Evolutionary conservation across 768 basidiomycete genomes (phyloP).

Genomic region (Collybiopsis luxurians): DNA sequence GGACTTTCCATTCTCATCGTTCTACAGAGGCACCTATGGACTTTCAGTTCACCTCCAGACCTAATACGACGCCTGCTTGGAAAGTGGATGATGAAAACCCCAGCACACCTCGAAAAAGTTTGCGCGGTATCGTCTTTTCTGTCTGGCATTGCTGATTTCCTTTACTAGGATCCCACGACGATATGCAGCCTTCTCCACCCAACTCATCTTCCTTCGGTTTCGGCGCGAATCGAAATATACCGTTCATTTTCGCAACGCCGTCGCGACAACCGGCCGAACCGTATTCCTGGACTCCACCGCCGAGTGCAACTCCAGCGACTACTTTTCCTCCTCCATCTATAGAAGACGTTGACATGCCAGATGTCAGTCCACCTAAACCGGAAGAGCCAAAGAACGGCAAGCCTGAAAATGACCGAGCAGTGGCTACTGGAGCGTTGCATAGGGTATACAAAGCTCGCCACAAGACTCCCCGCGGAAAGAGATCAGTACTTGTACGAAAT

Average conservation of each 20-base stretch:
- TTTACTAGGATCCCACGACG: conserved; percentile 37
- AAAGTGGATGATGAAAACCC: conserved; percentile 33
- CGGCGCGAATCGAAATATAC: conserved; percentile 63
- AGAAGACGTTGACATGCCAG: conserved; percentile 73
- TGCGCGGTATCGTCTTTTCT: conserved; percentile 20
- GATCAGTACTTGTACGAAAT: conserved; percentile 16
- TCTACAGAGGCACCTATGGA: conserved; percentile 88
- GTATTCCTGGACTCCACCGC: conserved; percentile 67
- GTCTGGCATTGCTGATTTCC: conserved; percentile 8
- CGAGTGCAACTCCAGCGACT: conserved; percentile 56
- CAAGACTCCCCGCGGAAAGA: conserved; percentile 34
- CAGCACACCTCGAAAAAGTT: conserved; percentile 70
- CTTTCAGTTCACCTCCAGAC: conserved; percentile 78
- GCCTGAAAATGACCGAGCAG: conserved; percentile 39
- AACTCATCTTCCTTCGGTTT: conserved; percentile 46
- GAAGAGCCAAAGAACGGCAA: conserved; percentile 35
- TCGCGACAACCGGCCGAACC: conserved; percentile 38
- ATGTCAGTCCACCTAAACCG: conserved; percentile 56
- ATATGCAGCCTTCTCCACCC: conserved; percentile 40
- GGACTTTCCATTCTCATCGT: conserved; percentile 31
- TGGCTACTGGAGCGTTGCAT: conserved; percentile 64
- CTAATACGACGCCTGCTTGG: conserved; percentile 26
- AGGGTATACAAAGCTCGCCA: conserved; percentile 65
- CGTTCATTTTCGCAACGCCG: conserved; percentile 68
- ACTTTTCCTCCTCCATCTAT: conserved; percentile 47